Base-by-base conservation (phyloP, 495 filamentous ascomycete genomes). In the Pseudomonodictys pantanalensis region DNA sequence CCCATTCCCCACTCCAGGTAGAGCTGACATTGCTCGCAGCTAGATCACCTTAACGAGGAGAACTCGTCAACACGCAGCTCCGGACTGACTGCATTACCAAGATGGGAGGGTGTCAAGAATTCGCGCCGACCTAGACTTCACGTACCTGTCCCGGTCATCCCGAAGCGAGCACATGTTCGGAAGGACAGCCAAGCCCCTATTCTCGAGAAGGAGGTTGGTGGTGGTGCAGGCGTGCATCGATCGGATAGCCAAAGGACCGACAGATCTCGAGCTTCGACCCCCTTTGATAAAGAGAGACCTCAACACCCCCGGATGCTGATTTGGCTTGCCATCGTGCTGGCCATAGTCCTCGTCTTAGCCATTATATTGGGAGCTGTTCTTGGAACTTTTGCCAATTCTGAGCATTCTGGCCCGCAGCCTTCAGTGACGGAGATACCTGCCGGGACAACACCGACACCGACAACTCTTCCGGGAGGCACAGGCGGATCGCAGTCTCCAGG, bases 341-440 rank as follows among this genome's bases (percentile, higher is more conserved):
- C 42, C 9, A 17, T 29, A 7, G 9, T 55, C 7, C 22, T 60
- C 18, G 22, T 39, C 25, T 15, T 60, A 10, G 58, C 49, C 2
- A 42, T 54, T 28, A 41, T 60, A 2, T 50, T 60, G 2, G 58
- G 58, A 3, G 58, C 58, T 7, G 58, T 60, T 47, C 30, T 60
- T 1, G 58, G 58, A 29, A 53, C 49, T 3, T 60, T 54, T 3
- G n/a, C 48, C 22, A 29, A n/a, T 32, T 32, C 26, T 3, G n/a
- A 20, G n/a, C n/a, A 41, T 9, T 26, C 55, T 1, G 4, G 24
- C 11, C 50, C 58, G 15, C 9, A 47, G 3, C 30, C 50, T n/a
- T 35, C 50, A 28, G 50, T 48, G 1, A 60, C 58, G 0, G 29
- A 53, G 11, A 54, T 54, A n/a, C 42, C 58, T 1, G 58, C 58